phyloP scores from a whole-genome alignment of 305 asterid species.

The Rubia tinctorum region DNA sequence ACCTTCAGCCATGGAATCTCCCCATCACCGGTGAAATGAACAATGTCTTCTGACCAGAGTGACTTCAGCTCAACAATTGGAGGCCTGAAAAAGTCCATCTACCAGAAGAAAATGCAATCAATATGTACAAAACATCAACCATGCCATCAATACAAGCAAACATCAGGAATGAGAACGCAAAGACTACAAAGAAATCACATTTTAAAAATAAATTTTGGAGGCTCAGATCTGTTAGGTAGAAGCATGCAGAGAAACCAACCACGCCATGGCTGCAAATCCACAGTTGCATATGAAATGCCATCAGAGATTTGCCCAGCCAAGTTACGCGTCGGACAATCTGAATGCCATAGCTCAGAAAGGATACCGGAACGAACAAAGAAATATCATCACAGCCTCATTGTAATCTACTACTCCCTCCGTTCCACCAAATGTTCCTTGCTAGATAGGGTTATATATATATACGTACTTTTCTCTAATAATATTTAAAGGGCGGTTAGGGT shows the following conservation, averaged over 20 bases:
- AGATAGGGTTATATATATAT: too few species aligned
- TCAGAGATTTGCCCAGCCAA: slow-evolving; percentile 29
- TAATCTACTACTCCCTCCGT: not conserved
- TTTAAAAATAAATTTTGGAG: not conserved
- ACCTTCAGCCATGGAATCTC: not conserved
- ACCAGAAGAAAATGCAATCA: too few species aligned
- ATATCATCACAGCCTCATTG: slow-evolving; percentile 29
- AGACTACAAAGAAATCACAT: too few species aligned
- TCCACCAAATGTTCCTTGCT: not conserved
- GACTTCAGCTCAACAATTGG: too few species aligned
- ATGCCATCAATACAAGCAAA: too few species aligned
- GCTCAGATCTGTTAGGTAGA: slow-evolving; percentile 21
- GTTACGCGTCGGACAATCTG: slow-evolving; percentile 14
- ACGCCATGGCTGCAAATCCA: slow-evolving; percentile 31
- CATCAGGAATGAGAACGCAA: too few species aligned
- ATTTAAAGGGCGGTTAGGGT: slow-evolving; percentile 9
- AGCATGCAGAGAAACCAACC: slow-evolving; percentile 5
- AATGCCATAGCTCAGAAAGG: slow-evolving; percentile 23
- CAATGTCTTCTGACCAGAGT: not conserved
- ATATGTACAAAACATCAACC: too few species aligned
- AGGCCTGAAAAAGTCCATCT: too few species aligned
- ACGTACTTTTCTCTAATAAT: not conserved
- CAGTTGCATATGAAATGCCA: slow-evolving; percentile 17
- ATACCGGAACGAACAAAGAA: not conserved
- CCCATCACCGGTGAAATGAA: not conserved